Base-by-base conservation (phyloP, 441 rosid species). In the Brassica hybrid region DNA sequence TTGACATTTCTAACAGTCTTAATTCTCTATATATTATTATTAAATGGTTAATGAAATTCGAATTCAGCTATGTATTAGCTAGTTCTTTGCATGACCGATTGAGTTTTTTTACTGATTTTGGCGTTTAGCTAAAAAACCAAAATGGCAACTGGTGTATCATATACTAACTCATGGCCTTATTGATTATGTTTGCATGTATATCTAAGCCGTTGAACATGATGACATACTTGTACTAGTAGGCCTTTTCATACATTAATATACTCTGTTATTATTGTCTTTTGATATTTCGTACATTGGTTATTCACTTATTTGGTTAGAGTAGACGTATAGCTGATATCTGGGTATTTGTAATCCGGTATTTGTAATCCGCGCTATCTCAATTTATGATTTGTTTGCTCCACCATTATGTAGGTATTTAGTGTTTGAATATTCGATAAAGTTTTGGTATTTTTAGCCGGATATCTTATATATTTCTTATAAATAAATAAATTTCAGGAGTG, bases 141-240 rank as follows among this genome's bases (percentile, higher is more conserved):
- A 43, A 61, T 6, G 1, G 11, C 59, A 43, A 41, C 17, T 25
- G 30, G 25, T 72, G 59, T 60, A 60, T 59, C 36, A 12, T 59
- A 23, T 59, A 12, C 13, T 56, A 66, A 14, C 14, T 50, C 18
- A 50, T 62, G 41, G 45, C 12, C n/a, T 14, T 10, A 67, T 32
- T 6, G 32, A 34, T 68, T 76, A 16, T 76, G 34, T 69, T 69
- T 62, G 70, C 75, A 76, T 69, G 58, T 48, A 38, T 34, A 5
- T 63, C 36, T 32, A 34, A 65, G 63, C 30, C 4, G 72, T 71
- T 58, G 67, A 65, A 41, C 65, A 18, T 43, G 56, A 65, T 41
- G 70, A 62, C 62, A 19, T 58, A 21, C 14, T 3, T 54, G 63
- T 59, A 59, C 32, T 21, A 58, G 7, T 58, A 58, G 62, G 14